These are phyloP conservation scores for Metschnikowia santaceciliae DNA, from an alignment of 805 yeast species.

Conservation along the genomic window DNA sequence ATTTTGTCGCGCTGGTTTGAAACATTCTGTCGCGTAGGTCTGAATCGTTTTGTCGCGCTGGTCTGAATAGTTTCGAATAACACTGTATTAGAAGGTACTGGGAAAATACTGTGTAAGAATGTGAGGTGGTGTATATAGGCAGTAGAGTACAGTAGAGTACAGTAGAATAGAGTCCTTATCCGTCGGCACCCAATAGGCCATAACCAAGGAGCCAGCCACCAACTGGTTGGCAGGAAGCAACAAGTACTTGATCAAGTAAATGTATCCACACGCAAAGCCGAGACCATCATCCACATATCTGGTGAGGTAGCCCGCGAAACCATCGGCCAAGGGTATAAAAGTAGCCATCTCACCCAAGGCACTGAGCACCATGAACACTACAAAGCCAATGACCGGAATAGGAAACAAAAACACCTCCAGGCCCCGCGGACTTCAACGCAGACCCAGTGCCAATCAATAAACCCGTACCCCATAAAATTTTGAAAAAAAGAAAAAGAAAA, in stretches of 20 bases:
- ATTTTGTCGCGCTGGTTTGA: too few relatives aligned
- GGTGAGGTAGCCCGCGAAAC: slow-evolving; percentile 62
- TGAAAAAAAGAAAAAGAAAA: too few relatives aligned
- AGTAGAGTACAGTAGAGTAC: too few relatives aligned
- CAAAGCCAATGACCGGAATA: slow-evolving; percentile 67
- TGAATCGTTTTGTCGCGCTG: too few relatives aligned
- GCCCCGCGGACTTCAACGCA: slow-evolving; percentile 69
- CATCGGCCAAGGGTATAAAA: slow-evolving; percentile 62
- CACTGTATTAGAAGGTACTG: too few relatives aligned
- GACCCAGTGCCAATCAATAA: slow-evolving; percentile 73
- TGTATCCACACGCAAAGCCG: slow-evolving; percentile 68
- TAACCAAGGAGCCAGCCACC: slow-evolving; percentile 55
- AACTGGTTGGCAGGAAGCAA: slow-evolving; percentile 61
- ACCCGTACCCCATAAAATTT: slow-evolving; percentile 74
- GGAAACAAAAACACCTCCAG: slow-evolving; percentile 58
- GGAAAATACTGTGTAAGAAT: too few relatives aligned
- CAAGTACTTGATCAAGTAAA: slow-evolving; percentile 52
- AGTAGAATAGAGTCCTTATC: slow-evolving; percentile 20
- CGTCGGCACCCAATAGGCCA: slow-evolving; percentile 50
- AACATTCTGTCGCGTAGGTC: too few relatives aligned
- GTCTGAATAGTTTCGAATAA: too few relatives aligned
- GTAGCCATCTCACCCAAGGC: slow-evolving; percentile 69
- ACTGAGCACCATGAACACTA: slow-evolving; percentile 51
- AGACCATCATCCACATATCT: slow-evolving; percentile 63
- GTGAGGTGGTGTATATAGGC: too few relatives aligned